These are phyloP conservation scores for Gossypium rotundifolium DNA, from an alignment of 345 rosid genomes.

Conservation along the genomic window DNA sequence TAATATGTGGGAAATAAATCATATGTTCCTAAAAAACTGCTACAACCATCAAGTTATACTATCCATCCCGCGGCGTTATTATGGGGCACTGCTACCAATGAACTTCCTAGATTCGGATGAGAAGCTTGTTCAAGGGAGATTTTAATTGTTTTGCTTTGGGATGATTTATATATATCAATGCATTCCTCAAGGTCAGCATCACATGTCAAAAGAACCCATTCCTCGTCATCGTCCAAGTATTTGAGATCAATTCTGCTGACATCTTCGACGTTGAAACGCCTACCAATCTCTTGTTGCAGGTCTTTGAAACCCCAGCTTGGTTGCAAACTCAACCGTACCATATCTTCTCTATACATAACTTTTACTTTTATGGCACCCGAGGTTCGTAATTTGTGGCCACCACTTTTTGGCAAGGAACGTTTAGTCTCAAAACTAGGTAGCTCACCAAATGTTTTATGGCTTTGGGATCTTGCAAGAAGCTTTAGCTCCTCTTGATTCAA, in stretches of 20 bases:
- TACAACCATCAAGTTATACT: neutral
- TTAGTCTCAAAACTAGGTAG: slow-evolving; percentile 30
- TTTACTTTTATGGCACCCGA: slow-evolving; percentile 40
- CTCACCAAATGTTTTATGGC: slow-evolving; percentile 48
- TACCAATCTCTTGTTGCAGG: slow-evolving; percentile 53
- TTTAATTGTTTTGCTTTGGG: slow-evolving; percentile 44
- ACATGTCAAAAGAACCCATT: slow-evolving; percentile 72
- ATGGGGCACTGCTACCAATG: slow-evolving; percentile 22
- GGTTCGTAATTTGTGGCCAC: slow-evolving; percentile 14
- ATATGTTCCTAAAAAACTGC: slow-evolving; percentile 1
- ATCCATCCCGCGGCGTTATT: neutral
- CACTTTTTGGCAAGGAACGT: slow-evolving; percentile 30
- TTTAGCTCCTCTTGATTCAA: slow-evolving; percentile 43
- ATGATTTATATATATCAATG: slow-evolving; percentile 49
- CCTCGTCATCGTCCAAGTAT: slow-evolving; percentile 63
- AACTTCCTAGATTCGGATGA: slow-evolving; percentile 27
- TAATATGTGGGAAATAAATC: neutral
- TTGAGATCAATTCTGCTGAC: slow-evolving; percentile 40
- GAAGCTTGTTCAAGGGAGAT: slow-evolving; percentile 44
- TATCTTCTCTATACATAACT: slow-evolving; percentile 63
- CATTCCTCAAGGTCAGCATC: slow-evolving; percentile 86
- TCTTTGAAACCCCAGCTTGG: slow-evolving; percentile 44
- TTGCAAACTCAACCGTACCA: slow-evolving; percentile 51
- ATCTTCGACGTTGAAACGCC: slow-evolving; percentile 45
- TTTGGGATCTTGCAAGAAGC: slow-evolving; percentile 45